Evolutionary conservation across 768 basidiomycete genomes (phyloP), one percentile per base, ranked within the genome.

Genomic region (Mycena olivaceomarginata): DNA sequence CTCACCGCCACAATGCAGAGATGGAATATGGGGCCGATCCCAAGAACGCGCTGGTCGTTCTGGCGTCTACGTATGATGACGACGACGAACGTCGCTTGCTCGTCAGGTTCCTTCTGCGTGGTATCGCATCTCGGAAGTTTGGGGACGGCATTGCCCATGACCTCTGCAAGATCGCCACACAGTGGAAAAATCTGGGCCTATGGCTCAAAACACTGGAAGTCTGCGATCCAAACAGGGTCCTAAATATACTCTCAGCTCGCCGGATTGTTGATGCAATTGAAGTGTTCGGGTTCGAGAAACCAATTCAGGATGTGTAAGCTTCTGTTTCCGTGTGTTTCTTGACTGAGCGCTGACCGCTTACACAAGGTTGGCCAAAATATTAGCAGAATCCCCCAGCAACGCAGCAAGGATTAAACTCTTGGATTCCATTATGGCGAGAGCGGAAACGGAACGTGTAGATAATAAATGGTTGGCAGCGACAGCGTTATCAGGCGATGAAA

Each of bases 401-500:
- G 25, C 37, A 25, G 39, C 62, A 31, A 41, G 70, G 64, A 65
- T 72, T n/a, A 18, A 65, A 41, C 70, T 72, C 6, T 22, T 65
- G n/a, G 62, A 65, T 46, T 31, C 18, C 11, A 51, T 71, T 20
- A 51, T 63, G 70, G 43, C 43, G 63, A 20, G 46, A 39, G 60
- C 70, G 12, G 60, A 22, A 11, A 25, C 12, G 13, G 41, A 53
- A 20, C 66, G 45, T 20, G 70, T 60, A 22, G 70, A 62, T 13
- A 71, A 46, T 25, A 48, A 51, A 6, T 71, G 70, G 70, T 16
- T 71, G 31, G 70, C 70, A n/a, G n/a, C 70, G 60, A 71, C 59
- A 60, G 39, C 70, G 70, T n/a, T 60, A 71, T 63, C 70, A n/a
- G 45, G 60, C 63, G 16, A 48, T 63, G 70, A 71, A 71, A 39